phyloP scores from a whole-genome alignment of 2,329 filamentous ascomycete genomes.

The Exophiala spinifera region DNA sequence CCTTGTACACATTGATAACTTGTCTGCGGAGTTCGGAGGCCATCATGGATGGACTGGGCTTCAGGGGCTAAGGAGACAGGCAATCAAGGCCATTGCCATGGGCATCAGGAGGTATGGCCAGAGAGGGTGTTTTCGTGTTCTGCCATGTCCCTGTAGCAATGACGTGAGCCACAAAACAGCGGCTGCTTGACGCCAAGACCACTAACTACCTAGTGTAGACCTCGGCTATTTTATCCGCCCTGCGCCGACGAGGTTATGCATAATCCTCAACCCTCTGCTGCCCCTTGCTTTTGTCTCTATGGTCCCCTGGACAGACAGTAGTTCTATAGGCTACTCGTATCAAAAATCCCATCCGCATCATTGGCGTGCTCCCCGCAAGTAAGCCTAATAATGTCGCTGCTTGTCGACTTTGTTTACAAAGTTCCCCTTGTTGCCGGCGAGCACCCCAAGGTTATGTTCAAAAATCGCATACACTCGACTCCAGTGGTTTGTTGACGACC shows the following conservation, averaged over 20 bases:
- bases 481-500: conserved; percentile 6
- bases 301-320: no score
- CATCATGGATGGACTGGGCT: conserved; percentile 24
- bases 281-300: no score
- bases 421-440: not conserved
- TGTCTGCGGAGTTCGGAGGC: conserved; percentile 66
- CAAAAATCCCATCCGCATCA: no score
- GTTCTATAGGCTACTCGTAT: no score
- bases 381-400: conserved; percentile 7
- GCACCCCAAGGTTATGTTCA: conserved; percentile 12
- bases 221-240: not conserved
- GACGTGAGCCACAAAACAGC: no score
- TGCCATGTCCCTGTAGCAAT: no score
- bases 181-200: not conserved
- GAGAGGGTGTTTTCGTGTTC: no score
- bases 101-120: no score
- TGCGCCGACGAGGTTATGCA: no score
- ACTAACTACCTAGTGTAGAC: no score
- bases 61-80: not conserved
- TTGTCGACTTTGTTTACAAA: conserved; percentile 13
- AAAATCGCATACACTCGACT: conserved; percentile 8
- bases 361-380: not conserved
- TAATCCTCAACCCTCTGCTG: no score
- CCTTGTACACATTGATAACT: conserved; percentile 87
- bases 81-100: not conserved